Conservation (phyloP, 257 asterid genomes). For the Asclepias syriaca region DNA sequence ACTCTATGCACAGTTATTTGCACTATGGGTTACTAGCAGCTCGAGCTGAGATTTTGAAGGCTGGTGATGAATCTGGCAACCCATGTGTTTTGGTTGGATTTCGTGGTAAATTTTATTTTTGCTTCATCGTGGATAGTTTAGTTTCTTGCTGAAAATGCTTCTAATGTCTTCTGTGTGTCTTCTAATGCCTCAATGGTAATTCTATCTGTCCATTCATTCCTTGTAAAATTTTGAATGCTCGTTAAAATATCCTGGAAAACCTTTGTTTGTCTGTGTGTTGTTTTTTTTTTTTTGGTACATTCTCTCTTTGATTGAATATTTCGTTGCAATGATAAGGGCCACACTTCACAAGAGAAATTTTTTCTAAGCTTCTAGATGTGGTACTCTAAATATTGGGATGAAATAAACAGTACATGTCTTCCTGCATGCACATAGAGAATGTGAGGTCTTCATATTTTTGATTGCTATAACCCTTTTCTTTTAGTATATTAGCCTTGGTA, state of each 20-base stretch:
- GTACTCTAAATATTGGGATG: neutral
- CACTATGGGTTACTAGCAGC: slow-evolving; percentile 47
- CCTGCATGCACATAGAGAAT: neutral
- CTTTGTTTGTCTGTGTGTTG: neutral
- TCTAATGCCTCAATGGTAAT: neutral
- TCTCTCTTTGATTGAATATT: neutral
- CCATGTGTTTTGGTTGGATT: slow-evolving; percentile 40
- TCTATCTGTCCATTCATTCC: neutral
- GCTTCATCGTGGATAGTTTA: neutral
- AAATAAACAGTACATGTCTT: neutral
- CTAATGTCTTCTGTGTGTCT: neutral
- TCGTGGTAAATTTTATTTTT: slow-evolving; percentile 26
- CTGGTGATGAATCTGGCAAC: slow-evolving; percentile 31
- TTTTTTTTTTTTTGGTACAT: neutral
- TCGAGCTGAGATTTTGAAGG: slow-evolving; percentile 50
- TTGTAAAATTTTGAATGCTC: neutral
- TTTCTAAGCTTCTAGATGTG: neutral
- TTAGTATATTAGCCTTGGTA: neutral
- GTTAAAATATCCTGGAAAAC: neutral
- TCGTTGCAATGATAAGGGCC: neutral
- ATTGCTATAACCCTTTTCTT: neutral
- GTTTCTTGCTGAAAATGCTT: slow-evolving; percentile 5
- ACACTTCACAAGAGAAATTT: neutral
- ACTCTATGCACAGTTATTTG: slow-evolving; percentile 27
- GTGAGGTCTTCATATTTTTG: no score